Conservation (phyloP, 2,329 filamentous ascomycete genomes). For the Trichoderma polysporum region DNA sequence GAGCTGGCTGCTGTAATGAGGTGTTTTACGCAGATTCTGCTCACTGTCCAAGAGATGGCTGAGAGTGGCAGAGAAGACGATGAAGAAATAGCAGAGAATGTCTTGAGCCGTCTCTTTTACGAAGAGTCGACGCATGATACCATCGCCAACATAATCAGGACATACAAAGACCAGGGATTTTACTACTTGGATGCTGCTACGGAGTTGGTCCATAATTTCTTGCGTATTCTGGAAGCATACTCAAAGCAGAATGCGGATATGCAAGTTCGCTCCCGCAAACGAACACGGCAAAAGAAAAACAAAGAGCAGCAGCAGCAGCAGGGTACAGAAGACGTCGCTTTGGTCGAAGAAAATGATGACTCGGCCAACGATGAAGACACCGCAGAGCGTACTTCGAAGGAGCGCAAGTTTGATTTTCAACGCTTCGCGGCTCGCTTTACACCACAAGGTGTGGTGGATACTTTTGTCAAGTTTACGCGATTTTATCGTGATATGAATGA, state of each 20-base stretch:
- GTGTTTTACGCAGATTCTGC: constrained; percentile 90
- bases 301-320: constrained; percentile 54
- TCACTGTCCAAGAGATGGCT: constrained; percentile 91
- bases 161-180: constrained; percentile 92
- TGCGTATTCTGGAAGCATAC: constrained; percentile 88
- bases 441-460: constrained; percentile 82
- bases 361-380: constrained; percentile 69
- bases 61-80: constrained; percentile 85
- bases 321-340: constrained; percentile 42
- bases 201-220: constrained; percentile 85
- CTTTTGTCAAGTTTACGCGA: constrained; percentile 76
- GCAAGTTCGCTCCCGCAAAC: constrained; percentile 81
- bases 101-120: constrained; percentile 95
- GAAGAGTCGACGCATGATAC: constrained; percentile 92
- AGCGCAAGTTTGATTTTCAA: constrained; percentile 92
- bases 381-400: constrained; percentile 69
- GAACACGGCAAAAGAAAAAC: constrained; percentile 74
- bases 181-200: constrained; percentile 91
- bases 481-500: constrained; percentile 79
- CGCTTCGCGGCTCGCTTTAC: constrained; percentile 79
- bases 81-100: constrained; percentile 96
- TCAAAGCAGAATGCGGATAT: constrained; percentile 93
- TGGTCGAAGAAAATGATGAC: constrained; percentile 63
- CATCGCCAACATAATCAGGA: constrained; percentile 73
- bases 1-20: constrained; percentile 86